Base-by-base conservation (phyloP, 257 asterid species). In the Capsicum rhomboideum region DNA sequence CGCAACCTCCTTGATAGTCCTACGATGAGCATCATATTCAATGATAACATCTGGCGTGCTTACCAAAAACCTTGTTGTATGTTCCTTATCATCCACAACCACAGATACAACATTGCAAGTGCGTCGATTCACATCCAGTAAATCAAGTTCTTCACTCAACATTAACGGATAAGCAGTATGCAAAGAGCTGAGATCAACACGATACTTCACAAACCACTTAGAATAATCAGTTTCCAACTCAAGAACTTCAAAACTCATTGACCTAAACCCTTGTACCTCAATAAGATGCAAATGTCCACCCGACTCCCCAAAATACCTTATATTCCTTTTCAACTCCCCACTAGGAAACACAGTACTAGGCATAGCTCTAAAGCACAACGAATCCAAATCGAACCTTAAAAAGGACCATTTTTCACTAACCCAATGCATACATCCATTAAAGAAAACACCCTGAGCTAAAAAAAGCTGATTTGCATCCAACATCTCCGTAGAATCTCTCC, bases 391-490 rank as follows among this genome's bases (percentile, higher is more conserved):
- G 29, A 85, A 80, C 84, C 87, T 67, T 10, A 79, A 28, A 21
- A n/a, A 9, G 8, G 26, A 14, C 10, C 44, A 14, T 13, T 46
- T 10, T 29, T 31, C n/a, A 82, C 64, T 69, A 34, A 46, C 26
- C 87, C 89, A 86, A 4, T 83, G 77, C 56, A 83, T 80, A 42
- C 18, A 14, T 3, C 85, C 89, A 59, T 83, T 79, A 74, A 59
- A 75, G 4, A 34, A 53, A 4, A 84, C 74, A 16, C 84, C 83
- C 17, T 56, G 20, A 5, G 29, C 20, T 40, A 23, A 71, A 83
- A 20, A n/a, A 56, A 6, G 18, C 7, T 6, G 28, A 7, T 74
- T 82, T 82, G 49, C 0, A 11, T 50, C 21, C 13, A 75, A 23
- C 3, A 6, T 17, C 6, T 53, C 83, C 2, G 5, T 13, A 6